These are phyloP conservation scores for Ramaria sp. DNA, from an alignment of 768 basidiomycete species.

Conservation along the genomic window DNA sequence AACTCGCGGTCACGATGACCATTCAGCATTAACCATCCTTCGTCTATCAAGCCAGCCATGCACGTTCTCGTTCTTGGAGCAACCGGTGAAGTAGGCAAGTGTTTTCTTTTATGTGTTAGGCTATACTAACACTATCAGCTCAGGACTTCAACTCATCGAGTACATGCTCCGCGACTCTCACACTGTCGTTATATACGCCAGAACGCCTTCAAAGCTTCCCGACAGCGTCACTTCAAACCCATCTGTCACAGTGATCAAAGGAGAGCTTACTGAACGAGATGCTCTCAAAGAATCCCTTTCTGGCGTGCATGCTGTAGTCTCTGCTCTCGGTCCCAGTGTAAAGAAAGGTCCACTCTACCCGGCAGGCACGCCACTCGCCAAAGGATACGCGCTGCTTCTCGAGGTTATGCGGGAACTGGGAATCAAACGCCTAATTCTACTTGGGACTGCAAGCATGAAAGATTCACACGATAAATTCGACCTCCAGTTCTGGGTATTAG, in stretches of 20 bases:
- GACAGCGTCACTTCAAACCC: constrained; percentile 35
- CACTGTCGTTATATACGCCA: constrained; percentile 49
- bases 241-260: constrained; percentile 39
- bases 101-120: background rate
- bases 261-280: constrained; percentile 42
- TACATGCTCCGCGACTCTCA: constrained; percentile 37
- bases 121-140: background rate
- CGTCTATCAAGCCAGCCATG: constrained; percentile 20
- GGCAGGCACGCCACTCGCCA: constrained; percentile 46
- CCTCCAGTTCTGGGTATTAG: constrained; percentile 32
- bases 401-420: constrained; percentile 40
- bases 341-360: constrained; percentile 24
- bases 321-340: constrained; percentile 49
- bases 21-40: background rate
- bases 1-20: background rate
- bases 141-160: constrained; percentile 46
- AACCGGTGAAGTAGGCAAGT: constrained; percentile 32
- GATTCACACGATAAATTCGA: constrained; percentile 52
- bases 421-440: constrained; percentile 50
- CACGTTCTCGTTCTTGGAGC: constrained; percentile 59
- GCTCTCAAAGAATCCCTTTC: constrained; percentile 41
- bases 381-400: constrained; percentile 46
- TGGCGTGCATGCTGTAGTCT: constrained; percentile 52
- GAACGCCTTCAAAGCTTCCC: constrained; percentile 54
- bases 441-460: constrained; percentile 56